Evolutionary conservation across 768 basidiomycete genomes (phyloP).

Genomic region (Cystofilobasidium capitatum): DNA sequence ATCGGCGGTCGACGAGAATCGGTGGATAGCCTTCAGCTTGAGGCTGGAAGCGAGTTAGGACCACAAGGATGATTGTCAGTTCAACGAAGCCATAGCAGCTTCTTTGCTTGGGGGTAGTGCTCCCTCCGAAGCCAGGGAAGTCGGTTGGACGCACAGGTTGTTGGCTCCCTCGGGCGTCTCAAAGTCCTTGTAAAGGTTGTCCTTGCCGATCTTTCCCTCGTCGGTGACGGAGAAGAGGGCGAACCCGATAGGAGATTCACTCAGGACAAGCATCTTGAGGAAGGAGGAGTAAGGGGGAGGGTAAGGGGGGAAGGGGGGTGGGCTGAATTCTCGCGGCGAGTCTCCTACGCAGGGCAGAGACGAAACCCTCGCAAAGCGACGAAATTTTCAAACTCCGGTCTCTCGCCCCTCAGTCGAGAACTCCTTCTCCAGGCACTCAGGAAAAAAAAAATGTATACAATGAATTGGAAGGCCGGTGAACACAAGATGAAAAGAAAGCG

Average conservation of each 20-base stretch:
- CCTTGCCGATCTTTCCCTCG: constrained; percentile 72
- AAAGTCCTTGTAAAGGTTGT: constrained; percentile 84
- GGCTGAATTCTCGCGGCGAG: too few relatives aligned
- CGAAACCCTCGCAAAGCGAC: too few relatives aligned
- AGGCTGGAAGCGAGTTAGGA: constrained; percentile 47
- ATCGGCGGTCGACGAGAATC: constrained; percentile 88
- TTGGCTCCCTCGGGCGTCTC: constrained; percentile 84
- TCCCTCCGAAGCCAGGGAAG: not conserved
- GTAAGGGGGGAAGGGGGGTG: not conserved
- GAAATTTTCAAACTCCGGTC: too few relatives aligned
- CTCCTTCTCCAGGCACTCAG: too few relatives aligned
- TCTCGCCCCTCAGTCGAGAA: too few relatives aligned
- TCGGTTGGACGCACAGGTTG: constrained; percentile 58
- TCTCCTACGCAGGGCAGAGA: too few relatives aligned
- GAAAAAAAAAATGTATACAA: too few relatives aligned
- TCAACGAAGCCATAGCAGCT: not conserved
- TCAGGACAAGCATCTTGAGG: constrained; percentile 74
- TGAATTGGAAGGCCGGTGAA: too few relatives aligned
- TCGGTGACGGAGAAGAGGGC: constrained; percentile 28
- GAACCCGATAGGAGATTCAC: constrained; percentile 50
- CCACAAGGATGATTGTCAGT: not conserved
- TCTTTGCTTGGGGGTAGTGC: not conserved
- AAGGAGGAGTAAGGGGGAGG: not conserved
- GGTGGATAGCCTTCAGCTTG: constrained; percentile 88
- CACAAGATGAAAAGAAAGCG: too few relatives aligned